Conservation (phyloP, 2,329 filamentous ascomycete species). For the Sarocladiaceae sp. region DNA sequence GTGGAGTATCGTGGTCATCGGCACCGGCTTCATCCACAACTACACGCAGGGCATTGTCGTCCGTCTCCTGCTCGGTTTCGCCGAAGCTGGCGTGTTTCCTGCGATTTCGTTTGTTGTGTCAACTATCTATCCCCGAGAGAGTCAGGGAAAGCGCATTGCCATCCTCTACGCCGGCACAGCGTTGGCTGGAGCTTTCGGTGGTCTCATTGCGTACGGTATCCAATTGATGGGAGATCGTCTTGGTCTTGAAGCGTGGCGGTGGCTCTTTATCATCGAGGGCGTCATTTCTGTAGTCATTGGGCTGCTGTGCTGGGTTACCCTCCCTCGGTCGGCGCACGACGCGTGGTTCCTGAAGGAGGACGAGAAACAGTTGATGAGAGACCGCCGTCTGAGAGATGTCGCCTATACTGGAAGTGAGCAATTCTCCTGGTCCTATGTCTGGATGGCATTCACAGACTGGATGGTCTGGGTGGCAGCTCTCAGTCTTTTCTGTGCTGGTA, state of each 20-base stretch:
- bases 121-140: conserved; percentile 26
- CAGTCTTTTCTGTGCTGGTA: conserved; percentile 21
- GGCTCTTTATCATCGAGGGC: conserved; percentile 43
- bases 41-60: conserved; percentile 16
- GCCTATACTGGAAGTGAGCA: conserved; percentile 16
- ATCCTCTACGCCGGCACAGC: conserved; percentile 24
- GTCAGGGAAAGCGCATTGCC: conserved; percentile 25
- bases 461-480: conserved; percentile 26
- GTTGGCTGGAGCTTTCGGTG: conserved; percentile 23
- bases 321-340: conserved; percentile 37
- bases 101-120: conserved; percentile 14
- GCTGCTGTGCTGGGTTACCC: conserved; percentile 28
- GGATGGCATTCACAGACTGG: conserved; percentile 16
- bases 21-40: conserved; percentile 18
- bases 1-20: conserved; percentile 21
- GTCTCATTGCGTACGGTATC: conserved; percentile 21
- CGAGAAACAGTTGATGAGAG: conserved; percentile 25
- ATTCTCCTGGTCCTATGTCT: conserved; percentile 18
- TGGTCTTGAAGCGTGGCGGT: conserved; percentile 42
- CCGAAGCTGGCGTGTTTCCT: conserved; percentile 22
- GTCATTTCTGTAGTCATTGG: conserved; percentile 25
- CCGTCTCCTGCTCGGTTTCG: conserved; percentile 21
- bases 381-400: conserved; percentile 18
- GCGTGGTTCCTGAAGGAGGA: conserved; percentile 36
- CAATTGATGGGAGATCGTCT: conserved; percentile 36